These are phyloP conservation scores for Arthrobotrys sphaeroides DNA, from an alignment of 2,329 filamentous ascomycete genomes.

Conservation along the genomic window DNA sequence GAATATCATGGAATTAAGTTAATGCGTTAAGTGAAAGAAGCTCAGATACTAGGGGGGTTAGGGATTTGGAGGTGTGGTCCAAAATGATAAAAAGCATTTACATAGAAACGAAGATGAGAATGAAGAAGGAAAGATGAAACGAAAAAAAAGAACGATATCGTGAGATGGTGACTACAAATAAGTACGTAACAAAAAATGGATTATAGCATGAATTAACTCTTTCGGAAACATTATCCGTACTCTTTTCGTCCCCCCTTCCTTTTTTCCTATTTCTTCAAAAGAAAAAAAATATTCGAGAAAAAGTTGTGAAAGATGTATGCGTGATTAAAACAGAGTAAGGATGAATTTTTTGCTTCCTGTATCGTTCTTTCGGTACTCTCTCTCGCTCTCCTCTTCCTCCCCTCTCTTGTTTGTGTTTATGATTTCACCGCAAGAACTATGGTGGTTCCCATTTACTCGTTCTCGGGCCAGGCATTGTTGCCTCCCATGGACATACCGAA, in stretches of 20 bases:
- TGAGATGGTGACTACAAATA: constrained; percentile 53
- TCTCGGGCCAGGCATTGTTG: constrained; percentile 47
- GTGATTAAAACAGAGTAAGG: constrained; percentile 35
- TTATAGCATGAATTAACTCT: constrained; percentile 53
- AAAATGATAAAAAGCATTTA: constrained; percentile 47
- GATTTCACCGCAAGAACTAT: neutral
- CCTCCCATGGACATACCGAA: constrained; percentile 59
- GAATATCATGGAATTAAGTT: constrained; percentile 34
- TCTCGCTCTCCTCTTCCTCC: constrained; percentile 1
- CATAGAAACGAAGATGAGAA: constrained; percentile 48
- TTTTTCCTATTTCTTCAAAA: constrained; percentile 31
- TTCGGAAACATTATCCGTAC: constrained; percentile 41
- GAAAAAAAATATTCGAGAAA: too few species aligned
- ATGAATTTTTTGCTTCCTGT: constrained; percentile 42
- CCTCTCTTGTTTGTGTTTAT: constrained; percentile 13
- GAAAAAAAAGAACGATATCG: constrained; percentile 3
- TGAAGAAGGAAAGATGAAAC: neutral
- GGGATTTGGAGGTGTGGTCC: neutral
- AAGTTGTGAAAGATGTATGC: constrained; percentile 6
- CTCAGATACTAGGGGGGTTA: constrained; percentile 37
- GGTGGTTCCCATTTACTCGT: constrained; percentile 29
- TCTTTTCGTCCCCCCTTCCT: constrained; percentile 26
- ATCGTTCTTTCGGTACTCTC: constrained; percentile 29
- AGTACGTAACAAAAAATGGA: constrained; percentile 32
- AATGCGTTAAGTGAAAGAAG: constrained; percentile 18